Conservation (phyloP, 495 filamentous ascomycete species). For the Oleoguttula mirabilis region DNA sequence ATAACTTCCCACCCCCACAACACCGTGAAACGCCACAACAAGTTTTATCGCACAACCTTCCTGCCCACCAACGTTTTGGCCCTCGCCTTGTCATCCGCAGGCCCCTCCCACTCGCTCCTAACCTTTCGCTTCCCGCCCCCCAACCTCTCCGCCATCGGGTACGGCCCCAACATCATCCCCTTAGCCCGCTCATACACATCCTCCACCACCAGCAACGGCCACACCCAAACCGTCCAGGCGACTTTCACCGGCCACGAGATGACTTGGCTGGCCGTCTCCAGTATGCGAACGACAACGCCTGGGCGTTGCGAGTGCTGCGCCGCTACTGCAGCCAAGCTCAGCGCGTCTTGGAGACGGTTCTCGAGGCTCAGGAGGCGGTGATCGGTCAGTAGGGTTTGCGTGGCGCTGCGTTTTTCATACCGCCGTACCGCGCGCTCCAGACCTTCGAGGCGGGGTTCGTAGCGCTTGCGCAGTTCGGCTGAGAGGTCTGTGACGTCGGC, state of each 20-base stretch:
- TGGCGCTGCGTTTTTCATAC: conserved; percentile 80
- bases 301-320: conserved; percentile 37
- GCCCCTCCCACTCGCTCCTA: too few species aligned
- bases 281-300: conserved; percentile 10
- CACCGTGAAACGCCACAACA: too few species aligned
- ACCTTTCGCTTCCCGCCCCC: too few species aligned
- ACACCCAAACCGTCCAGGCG: conserved; percentile 11
- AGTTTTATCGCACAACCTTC: too few species aligned
- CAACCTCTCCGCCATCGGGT: too few species aligned
- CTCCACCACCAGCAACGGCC: conserved; percentile 16
- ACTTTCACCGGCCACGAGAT: conserved; percentile 22
- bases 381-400: conserved; percentile 63
- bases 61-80: too few species aligned
- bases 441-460: conserved; percentile 78
- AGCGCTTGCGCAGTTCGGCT: conserved; percentile 46
- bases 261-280: conserved; percentile 10
- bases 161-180: conserved; percentile 9
- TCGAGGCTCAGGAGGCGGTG: conserved; percentile 59
- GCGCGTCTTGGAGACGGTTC: conserved; percentile 56
- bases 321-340: conserved; percentile 65
- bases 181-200: conserved; percentile 10
- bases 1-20: too few species aligned
- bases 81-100: too few species aligned
- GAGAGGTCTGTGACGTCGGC: conserved; percentile 39
- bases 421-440: conserved; percentile 79